Evolutionary conservation across 2,329 filamentous ascomycete species (phyloP).

Genomic region (Zasmidium cellare): DNA sequence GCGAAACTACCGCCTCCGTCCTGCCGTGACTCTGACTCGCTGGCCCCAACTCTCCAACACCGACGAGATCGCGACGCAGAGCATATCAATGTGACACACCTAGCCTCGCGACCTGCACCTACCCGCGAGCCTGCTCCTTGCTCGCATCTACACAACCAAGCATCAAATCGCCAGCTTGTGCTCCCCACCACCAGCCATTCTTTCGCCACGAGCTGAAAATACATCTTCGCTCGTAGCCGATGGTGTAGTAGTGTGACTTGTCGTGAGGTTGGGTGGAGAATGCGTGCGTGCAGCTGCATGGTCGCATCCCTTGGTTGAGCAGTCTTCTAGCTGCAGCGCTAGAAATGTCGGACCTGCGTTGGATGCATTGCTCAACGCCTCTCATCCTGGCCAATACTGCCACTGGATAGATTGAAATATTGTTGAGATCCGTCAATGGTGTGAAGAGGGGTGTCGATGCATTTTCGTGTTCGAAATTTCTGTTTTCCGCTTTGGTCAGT

Average conservation of each 20-base stretch:
- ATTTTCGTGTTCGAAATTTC: not conserved
- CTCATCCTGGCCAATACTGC: not conserved
- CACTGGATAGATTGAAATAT: not conserved
- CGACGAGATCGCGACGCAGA: not conserved
- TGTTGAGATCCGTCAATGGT: not conserved
- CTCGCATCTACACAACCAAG: not conserved
- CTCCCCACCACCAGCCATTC: conserved; percentile 7
- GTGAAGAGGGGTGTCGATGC: not conserved
- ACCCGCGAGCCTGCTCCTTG: not conserved
- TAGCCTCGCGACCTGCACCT: not conserved
- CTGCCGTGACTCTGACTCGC: not conserved
- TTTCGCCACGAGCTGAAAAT: not conserved
- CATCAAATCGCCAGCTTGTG: not conserved
- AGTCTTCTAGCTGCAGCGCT: conserved; percentile 13
- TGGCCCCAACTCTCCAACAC: not conserved
- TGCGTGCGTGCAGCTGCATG: not conserved
- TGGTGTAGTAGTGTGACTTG: not conserved
- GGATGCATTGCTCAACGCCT: not conserved
- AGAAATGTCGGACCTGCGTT: conserved; percentile 6
- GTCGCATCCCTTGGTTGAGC: conserved; percentile 10
- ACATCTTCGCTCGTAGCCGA: not conserved
- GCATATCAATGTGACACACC: not conserved
- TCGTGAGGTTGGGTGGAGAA: conserved; percentile 8
- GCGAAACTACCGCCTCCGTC: too few relatives aligned
- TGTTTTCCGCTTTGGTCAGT: not conserved